Conservation (phyloP, 2,329 filamentous ascomycete genomes). For the Hymenoscyphus occultus region DNA sequence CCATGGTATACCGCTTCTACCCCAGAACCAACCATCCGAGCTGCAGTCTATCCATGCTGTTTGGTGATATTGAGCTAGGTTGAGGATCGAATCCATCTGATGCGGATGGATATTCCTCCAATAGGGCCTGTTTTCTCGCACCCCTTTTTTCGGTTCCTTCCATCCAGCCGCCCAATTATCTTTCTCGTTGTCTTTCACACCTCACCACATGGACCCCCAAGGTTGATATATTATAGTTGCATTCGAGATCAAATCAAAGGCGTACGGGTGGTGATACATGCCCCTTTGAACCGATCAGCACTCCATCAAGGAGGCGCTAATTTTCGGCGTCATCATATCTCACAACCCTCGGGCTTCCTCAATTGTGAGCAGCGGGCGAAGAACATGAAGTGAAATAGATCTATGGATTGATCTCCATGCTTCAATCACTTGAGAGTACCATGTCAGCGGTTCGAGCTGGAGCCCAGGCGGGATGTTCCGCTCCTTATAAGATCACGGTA, state of each 20-base stretch:
- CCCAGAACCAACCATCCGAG: slow-evolving; percentile 4
- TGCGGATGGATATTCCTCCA: neutral
- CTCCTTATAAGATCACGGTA: neutral
- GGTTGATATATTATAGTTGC: neutral
- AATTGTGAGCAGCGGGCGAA: too few species aligned
- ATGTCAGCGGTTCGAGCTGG: neutral
- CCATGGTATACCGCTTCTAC: neutral
- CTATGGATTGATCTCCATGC: neutral
- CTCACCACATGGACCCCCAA: neutral
- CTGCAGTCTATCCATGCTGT: neutral
- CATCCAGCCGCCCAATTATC: neutral
- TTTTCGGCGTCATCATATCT: neutral
- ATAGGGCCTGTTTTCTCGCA: neutral
- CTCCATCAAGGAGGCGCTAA: neutral
- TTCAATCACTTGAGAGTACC: neutral
- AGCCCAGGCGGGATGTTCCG: neutral
- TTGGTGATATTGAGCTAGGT: neutral
- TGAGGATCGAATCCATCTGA: neutral
- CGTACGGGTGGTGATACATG: neutral
- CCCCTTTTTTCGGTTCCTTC: neutral
- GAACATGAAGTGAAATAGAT: too few species aligned
- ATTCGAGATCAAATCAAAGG: neutral
- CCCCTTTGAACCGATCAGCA: neutral
- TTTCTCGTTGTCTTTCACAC: neutral
- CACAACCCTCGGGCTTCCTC: too few species aligned